phyloP scores from a whole-genome alignment of 2,329 filamentous ascomycete genomes.

The Allantophomopsis lycopodina region DNA sequence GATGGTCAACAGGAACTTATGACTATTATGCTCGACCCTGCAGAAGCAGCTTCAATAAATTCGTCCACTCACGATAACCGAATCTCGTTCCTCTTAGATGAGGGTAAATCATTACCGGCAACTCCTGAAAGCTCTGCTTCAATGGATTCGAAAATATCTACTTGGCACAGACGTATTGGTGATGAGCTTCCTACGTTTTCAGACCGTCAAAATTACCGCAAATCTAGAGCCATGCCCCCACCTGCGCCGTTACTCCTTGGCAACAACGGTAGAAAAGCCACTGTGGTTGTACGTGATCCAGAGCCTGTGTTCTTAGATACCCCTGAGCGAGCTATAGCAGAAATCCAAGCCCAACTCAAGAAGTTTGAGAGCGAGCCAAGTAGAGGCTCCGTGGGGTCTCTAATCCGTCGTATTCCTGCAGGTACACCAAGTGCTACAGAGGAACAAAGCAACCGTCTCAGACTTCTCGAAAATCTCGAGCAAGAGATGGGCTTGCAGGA shows the following conservation, averaged over 20 bases:
- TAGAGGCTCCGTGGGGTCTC: constrained; percentile 12
- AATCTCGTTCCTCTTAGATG: constrained; percentile 16
- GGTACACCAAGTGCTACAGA: constrained; percentile 1
- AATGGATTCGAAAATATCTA: constrained; percentile 5
- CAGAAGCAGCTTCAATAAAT: constrained; percentile 10
- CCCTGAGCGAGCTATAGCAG: constrained; percentile 12
- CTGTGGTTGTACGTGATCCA: constrained; percentile 24
- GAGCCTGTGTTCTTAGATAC: constrained; percentile 14
- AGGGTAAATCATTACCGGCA: constrained; percentile 8
- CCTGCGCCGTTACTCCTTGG: constrained; percentile 40
- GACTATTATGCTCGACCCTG: constrained; percentile 29
- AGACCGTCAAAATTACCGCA: constrained; percentile 28
- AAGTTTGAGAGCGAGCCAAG: constrained; percentile 13
- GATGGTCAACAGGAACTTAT: constrained; percentile 22
- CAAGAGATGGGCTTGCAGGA: constrained; percentile 47
- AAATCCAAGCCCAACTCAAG: constrained; percentile 18
- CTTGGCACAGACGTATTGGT: constrained; percentile 43
- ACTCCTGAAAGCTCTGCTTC: background rate
- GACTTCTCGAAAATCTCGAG: constrained; percentile 43
- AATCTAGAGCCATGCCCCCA: constrained; percentile 37
- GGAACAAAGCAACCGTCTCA: constrained; percentile 7
- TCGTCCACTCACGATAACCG: constrained; percentile 10
- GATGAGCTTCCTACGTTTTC: constrained; percentile 47
- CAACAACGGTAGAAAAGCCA: constrained; percentile 23
- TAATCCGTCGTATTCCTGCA: constrained; percentile 12